A percentile compares a stretch with the other conserved stretches of the same genome.
Evolutionary conservation across 805 yeast genomes (phyloP).

Genomic region (Yarrowia sp.): DNA sequence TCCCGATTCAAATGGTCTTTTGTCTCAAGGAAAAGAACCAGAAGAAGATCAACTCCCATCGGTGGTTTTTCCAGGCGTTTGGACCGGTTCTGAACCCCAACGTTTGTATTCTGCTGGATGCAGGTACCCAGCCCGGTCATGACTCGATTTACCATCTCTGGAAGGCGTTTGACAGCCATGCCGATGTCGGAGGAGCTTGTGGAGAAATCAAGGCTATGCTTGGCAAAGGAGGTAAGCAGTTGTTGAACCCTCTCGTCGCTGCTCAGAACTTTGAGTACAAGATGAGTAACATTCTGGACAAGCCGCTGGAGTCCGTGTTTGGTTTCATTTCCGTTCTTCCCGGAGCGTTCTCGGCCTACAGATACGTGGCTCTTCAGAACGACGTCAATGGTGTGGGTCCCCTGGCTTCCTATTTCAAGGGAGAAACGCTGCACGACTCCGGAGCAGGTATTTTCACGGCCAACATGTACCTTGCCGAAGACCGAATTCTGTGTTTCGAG

Average conservation of each 20-base stretch:
- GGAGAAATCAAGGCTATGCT: slow-evolving; percentile 92
- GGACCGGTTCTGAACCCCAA: slow-evolving; percentile 82
- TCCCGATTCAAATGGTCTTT: slow-evolving; percentile 87
- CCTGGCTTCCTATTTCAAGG: slow-evolving; percentile 86
- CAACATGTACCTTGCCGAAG: slow-evolving; percentile 97
- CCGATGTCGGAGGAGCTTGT: slow-evolving; percentile 95
- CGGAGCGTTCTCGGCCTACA: slow-evolving; percentile 95
- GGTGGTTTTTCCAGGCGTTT: slow-evolving; percentile 96
- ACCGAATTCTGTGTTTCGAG: slow-evolving; percentile 93
- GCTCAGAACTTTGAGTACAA: slow-evolving; percentile 97
- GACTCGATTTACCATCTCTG: slow-evolving; percentile 88
- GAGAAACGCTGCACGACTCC: slow-evolving; percentile 78
- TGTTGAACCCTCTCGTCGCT: slow-evolving; percentile 88
- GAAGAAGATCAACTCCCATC: slow-evolving; percentile 90
- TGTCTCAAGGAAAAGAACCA: slow-evolving; percentile 90
- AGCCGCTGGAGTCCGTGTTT: slow-evolving; percentile 93
- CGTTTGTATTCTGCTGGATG: slow-evolving; percentile 84
- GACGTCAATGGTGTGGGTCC: slow-evolving; percentile 80
- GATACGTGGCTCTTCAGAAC: slow-evolving; percentile 78
- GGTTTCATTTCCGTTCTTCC: slow-evolving; percentile 95
- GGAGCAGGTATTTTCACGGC: slow-evolving; percentile 87
- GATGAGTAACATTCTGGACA: slow-evolving; percentile 91
- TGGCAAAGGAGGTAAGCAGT: slow-evolving; percentile 63
- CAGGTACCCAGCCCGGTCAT: slow-evolving; percentile 89
- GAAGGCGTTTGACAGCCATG: slow-evolving; percentile 78